Conservation (phyloP, 148 eudicot species). For the Arctostaphylos glauca region DNA sequence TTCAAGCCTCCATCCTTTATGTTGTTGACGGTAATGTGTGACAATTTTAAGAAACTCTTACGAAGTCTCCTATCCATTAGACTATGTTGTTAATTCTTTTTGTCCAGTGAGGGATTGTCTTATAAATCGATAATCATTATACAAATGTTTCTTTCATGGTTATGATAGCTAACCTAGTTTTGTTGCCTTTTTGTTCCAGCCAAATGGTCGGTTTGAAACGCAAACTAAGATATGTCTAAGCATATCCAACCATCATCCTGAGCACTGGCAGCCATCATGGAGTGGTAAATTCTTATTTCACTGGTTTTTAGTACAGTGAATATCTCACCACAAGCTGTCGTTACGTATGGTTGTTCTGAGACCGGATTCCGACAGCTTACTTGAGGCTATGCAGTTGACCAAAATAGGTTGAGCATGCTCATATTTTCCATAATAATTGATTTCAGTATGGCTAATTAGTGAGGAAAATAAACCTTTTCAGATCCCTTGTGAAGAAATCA, state of each 20-base stretch:
- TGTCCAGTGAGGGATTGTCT: neutral
- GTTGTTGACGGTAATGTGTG: conserved; percentile 76
- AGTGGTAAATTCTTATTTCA: conserved; percentile 55
- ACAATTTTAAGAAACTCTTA: neutral
- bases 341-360: neutral
- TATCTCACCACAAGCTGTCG: neutral
- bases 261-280: conserved; percentile 99
- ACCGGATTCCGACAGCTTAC: conserved; percentile 5
- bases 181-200: conserved; percentile 47
- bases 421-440: no score
- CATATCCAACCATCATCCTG: conserved; percentile 99
- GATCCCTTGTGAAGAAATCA: neutral
- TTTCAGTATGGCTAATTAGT: neutral
- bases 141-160: neutral
- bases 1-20: conserved; percentile 95
- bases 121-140: neutral
- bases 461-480: neutral
- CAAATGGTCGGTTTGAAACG: conserved; percentile 97
- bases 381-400: neutral
- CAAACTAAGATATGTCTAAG: conserved; percentile 97
- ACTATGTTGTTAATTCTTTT: neutral
- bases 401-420: neutral
- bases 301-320: neutral
- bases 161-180: conserved; percentile 5
- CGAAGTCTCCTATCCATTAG: neutral